Base-by-base conservation (phyloP, 805 yeast species). In the Hanseniaspora guilliermondii region DNA sequence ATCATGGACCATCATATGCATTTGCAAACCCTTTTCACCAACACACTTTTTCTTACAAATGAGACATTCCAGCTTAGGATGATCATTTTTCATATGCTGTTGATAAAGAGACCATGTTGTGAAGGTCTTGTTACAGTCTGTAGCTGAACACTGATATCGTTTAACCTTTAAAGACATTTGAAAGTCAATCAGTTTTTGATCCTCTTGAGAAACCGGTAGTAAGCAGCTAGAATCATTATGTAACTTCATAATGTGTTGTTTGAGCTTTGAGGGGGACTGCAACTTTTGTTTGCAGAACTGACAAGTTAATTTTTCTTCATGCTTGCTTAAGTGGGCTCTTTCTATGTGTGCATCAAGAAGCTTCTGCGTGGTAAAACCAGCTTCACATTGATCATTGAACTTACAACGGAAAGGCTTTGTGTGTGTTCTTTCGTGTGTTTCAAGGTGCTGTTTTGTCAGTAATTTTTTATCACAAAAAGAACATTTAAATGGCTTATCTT, bases 351-450 rank as follows among this genome's bases (percentile, higher is more conserved):
- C 83, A 87, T 60, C 83, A 84, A 62, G 80, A 77, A 44, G 32
- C 40, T 52, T 52, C 14, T 39, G 35, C 1, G 55, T 52, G 2
- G 55, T 52, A 62, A 87, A 91, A 0, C 80, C 65, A 59, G 80
- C 86, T 0, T 60, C 58, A 63, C 98, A 93, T 2, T 73, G 78
- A 24, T 75, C 82, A 44, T 52, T 52, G 19, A 52, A 52, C 22
- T 27, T 30, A 65, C 96, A 87, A 24, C 59, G 57, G 61, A 81
- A 82, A 1, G 87, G 77, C 58, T 76, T 74, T 4, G 80, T 79
- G 65, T 93, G 97, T 2, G 95, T 83, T 38, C 77, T 75, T 67
- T 83, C 87, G 65, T 93, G 98, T 53, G 96, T 75, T 58, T 75
- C 78, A 55, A 87, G 71, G 63, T 89, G 97, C 68, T 93, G 97